phyloP scores from a whole-genome alignment of 805 yeast species.

The Candida sanyiensis region DNA sequence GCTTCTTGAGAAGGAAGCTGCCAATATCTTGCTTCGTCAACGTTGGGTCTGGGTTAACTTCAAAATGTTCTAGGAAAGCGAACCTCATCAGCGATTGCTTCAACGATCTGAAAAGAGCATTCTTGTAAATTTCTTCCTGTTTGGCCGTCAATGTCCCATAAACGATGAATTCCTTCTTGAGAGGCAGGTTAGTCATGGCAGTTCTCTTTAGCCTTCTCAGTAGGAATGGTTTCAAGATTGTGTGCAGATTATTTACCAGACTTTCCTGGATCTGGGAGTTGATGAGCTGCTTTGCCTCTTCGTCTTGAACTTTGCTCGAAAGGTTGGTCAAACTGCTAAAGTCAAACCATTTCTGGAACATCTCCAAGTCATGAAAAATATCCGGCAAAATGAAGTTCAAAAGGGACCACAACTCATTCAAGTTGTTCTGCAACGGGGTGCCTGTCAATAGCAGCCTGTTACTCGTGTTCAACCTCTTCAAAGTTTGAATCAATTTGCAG shows the following conservation, averaged over 20 bases:
- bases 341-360: conserved; percentile 94
- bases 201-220: conserved; percentile 74
- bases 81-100: conserved; percentile 40
- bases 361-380: conserved; percentile 81
- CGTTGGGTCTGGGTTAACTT: conserved; percentile 30
- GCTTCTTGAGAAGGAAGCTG: conserved; percentile 36
- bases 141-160: conserved; percentile 59
- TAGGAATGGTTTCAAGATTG: conserved; percentile 83
- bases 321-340: conserved; percentile 51
- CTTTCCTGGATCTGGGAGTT: conserved; percentile 53
- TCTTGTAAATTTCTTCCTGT: conserved; percentile 60
- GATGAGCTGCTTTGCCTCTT: conserved; percentile 44
- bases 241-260: conserved; percentile 72
- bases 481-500: conserved; percentile 64
- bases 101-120: conserved; percentile 41
- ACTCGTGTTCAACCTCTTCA: conserved; percentile 58
- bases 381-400: conserved; percentile 90
- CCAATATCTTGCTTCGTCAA: conserved; percentile 31
- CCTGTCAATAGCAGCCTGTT: conserved; percentile 85
- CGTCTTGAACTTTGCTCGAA: conserved; percentile 28
- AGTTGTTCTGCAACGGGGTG: conserved; percentile 92
- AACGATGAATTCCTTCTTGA: conserved; percentile 82
- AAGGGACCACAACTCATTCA: conserved; percentile 87
- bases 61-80: conserved; percentile 46
- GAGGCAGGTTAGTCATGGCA: conserved; percentile 68